Base-by-base conservation (phyloP, 2,329 filamentous ascomycete genomes). In the Bertia moriformis region DNA sequence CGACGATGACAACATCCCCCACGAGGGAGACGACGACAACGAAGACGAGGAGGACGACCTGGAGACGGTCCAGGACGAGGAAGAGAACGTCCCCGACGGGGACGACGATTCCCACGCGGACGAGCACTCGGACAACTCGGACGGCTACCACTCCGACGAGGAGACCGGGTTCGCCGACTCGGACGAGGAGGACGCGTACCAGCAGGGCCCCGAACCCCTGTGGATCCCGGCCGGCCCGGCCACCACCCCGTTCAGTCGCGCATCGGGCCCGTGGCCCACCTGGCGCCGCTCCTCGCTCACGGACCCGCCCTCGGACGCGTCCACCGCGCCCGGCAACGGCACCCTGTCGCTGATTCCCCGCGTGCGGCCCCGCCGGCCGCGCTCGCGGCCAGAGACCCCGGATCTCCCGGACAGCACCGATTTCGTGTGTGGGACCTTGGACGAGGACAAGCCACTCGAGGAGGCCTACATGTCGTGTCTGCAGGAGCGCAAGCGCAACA, bases 391-490 rank as follows among this genome's bases (percentile, higher is more conserved):
- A 27, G 69, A 71, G 17, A 83, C 82, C 1, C 84, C 85, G 2
- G 86, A 94, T 53, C 67, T 98, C 10, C 91, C 91, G 1, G 91
- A 98, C 57, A 95, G 88, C 59, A 96, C 91, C 13, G 91, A 98
- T 56, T 98, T 98, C 48, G 91, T 98, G 14, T 96, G 91, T 52
- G 91, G 91, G 42, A 98, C 91, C 1, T 68, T 98, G 15, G 91
- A 98, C 47, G 91, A 98, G 58, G 91, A 98, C 52, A 78, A 86
- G 33, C 86, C 87, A 2, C 62, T 96, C 14, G 91, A 98, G 55
- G 86, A 88, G 47, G 89, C 86, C 1, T 98, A 95, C 57, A 71
- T 93, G 41, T 83, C 84, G 2, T 86, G 83, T 49, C 70, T 93
- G 42, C 83, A 88, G 51, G 78, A 84, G 40, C 79, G 83, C 47